Evolutionary conservation across 2,329 filamentous ascomycete genomes (phyloP).

Genomic region (Ceratocystis eucalypticola): DNA sequence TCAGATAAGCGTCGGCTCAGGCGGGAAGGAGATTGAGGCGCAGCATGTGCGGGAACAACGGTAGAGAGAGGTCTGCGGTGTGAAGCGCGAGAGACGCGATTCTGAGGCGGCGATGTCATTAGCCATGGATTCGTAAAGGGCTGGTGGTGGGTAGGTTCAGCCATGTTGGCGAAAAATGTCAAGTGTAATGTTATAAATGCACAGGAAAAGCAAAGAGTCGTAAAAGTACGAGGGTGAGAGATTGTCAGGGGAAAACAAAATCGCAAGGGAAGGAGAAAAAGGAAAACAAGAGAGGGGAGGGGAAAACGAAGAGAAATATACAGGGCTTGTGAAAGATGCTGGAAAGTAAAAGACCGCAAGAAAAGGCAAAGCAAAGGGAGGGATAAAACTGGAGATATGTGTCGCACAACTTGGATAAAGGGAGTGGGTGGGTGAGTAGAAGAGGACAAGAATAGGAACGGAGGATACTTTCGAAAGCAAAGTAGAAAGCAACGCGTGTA

Average conservation of each 20-base stretch:
- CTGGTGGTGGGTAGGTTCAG: slow-evolving; percentile 17
- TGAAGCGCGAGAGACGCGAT: slow-evolving; percentile 22
- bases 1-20: slow-evolving; percentile 43
- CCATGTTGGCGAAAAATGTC: slow-evolving; percentile 12
- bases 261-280: background rate
- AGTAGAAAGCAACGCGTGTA: background rate
- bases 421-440: background rate
- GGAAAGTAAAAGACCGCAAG: background rate
- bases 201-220: background rate
- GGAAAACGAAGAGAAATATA: background rate
- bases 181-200: background rate
- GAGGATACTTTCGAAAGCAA: background rate
- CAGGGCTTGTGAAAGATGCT: background rate
- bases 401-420: slow-evolving; percentile 1
- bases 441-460: background rate
- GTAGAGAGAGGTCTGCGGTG: slow-evolving; percentile 43
- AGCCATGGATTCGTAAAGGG: slow-evolving; percentile 18
- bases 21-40: slow-evolving; percentile 36
- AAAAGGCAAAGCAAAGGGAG: slow-evolving; percentile 2
- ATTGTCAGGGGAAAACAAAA: slow-evolving; percentile 1
- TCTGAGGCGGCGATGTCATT: slow-evolving; percentile 15
- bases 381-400: slow-evolving; percentile 3
- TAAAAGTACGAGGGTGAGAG: background rate
- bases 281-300: background rate
- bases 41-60: slow-evolving; percentile 34